These are phyloP conservation scores for Babesia gibsoni DNA, from an alignment of 169 alveolate genomes.

Conservation along the genomic window DNA sequence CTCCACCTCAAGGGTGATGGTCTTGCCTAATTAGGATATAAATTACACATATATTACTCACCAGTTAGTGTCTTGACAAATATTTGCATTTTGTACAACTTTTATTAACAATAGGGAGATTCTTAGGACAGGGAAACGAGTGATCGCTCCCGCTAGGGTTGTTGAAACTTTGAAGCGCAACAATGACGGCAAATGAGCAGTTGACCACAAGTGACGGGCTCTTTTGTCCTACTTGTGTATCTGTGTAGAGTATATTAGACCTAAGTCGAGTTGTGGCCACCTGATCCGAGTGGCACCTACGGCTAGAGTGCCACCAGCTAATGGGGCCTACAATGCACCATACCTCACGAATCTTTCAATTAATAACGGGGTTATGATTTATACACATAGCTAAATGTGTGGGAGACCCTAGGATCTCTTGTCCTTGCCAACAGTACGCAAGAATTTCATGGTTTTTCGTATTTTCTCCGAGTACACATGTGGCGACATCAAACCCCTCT, in stretches of 20 bases:
- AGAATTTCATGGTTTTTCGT: too few species aligned
- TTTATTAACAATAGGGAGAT: not conserved
- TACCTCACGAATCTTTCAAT: not conserved
- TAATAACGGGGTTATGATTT: not conserved
- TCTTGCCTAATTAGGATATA: conserved; percentile 79
- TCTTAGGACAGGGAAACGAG: conserved; percentile 1
- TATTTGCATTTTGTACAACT: conserved; percentile 13
- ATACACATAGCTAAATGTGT: not conserved
- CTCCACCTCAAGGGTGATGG: conserved; percentile 94
- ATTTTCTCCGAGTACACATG: too few species aligned
- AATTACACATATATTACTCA: too few species aligned
- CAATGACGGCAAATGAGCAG: not conserved
- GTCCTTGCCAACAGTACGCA: too few species aligned
- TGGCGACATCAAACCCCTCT: too few species aligned
- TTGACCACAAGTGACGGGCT: not conserved
- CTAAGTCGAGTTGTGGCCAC: conserved; percentile 6
- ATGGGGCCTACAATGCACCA: conserved; percentile 67
- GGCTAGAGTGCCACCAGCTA: conserved; percentile 30
- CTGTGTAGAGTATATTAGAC: not conserved
- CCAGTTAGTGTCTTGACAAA: conserved; percentile 36
- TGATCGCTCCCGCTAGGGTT: not conserved
- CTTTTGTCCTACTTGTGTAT: not conserved
- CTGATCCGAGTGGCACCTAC: conserved; percentile 10
- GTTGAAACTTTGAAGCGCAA: not conserved
- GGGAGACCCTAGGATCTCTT: too few species aligned